Conservation (phyloP, 352 stramenopile species). For the Globisporangium barbulae region DNA sequence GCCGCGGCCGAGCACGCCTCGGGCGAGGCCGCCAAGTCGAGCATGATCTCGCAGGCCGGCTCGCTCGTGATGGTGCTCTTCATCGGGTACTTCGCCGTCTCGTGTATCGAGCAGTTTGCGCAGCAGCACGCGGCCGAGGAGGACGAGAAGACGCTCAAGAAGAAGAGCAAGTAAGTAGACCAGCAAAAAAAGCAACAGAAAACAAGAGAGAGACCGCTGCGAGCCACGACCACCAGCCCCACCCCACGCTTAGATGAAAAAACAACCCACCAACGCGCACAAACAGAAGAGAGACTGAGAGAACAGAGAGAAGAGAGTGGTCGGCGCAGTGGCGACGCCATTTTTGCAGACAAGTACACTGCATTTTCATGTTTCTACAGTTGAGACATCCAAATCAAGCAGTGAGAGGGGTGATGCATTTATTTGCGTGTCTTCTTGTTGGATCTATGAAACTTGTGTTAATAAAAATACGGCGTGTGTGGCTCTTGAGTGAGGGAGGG, state of each 20-base stretch:
- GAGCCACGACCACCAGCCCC: background rate
- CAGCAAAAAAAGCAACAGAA: background rate
- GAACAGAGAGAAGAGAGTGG: slow-evolving; percentile 7
- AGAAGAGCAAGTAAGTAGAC: slow-evolving; percentile 40
- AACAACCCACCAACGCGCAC: background rate
- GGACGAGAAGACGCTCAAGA: slow-evolving; percentile 86
- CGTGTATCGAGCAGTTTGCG: slow-evolving; percentile 89
- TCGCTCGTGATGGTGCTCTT: slow-evolving; percentile 85
- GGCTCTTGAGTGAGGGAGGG: too few relatives aligned
- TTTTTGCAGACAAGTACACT: background rate
- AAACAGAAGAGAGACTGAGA: background rate
- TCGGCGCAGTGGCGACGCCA: background rate
- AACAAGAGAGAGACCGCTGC: background rate
- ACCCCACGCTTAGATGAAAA: slow-evolving; percentile 14
- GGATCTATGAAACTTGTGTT: slow-evolving; percentile 2
- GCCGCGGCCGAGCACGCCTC: slow-evolving; percentile 54
- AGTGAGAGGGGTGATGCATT: background rate
- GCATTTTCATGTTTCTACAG: slow-evolving; percentile 6
- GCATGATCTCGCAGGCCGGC: slow-evolving; percentile 75
- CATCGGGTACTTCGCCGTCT: slow-evolving; percentile 88
- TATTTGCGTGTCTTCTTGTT: background rate
- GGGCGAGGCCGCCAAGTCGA: slow-evolving; percentile 40
- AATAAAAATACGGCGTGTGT: too few relatives aligned
- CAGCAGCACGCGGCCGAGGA: slow-evolving; percentile 87
- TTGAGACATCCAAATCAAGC: background rate